phyloP scores from a whole-genome alignment of 2,329 filamentous ascomycete genomes.

The Lecanosticta acicola region DNA sequence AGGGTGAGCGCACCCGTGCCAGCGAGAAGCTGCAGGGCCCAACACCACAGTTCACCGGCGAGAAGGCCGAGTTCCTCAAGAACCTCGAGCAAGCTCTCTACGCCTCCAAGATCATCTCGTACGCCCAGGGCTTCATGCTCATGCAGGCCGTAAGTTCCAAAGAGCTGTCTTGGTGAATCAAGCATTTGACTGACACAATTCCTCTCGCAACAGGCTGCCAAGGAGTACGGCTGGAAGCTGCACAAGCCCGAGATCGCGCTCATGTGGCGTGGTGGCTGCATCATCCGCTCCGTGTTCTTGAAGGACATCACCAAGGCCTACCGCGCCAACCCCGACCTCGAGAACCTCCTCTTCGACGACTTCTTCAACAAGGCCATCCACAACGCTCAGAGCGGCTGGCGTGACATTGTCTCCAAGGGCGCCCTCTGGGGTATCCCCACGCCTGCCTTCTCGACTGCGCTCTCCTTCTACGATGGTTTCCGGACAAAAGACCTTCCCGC shows the following conservation, averaged over 20 bases:
- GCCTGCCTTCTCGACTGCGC: conserved; percentile 91
- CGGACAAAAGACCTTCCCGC: conserved; percentile 93
- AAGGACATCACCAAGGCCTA: conserved; percentile 99
- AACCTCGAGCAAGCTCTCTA: conserved; percentile 99
- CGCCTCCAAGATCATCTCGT: conserved; percentile 99
- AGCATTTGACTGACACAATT: conserved; percentile 7
- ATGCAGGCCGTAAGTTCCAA: conserved; percentile 77
- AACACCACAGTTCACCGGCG: conserved; percentile 72
- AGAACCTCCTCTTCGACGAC: conserved; percentile 97
- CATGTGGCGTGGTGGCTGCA: conserved; percentile 99
- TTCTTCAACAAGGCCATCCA: conserved; percentile 99
- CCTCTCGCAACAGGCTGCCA: conserved; percentile 65
- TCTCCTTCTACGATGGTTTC: conserved; percentile 99
- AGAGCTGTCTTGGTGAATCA: conserved; percentile 1
- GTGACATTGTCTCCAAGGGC: conserved; percentile 83
- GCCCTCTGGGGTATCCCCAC: conserved; percentile 93
- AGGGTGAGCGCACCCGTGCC: conserved; percentile 83
- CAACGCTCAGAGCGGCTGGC: conserved; percentile 85
- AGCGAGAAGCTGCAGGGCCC: conserved; percentile 74
- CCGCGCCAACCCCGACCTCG: conserved; percentile 85
- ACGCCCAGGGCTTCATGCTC: conserved; percentile 99
- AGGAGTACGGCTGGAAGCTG: conserved; percentile 95
- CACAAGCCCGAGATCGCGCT: conserved; percentile 99
- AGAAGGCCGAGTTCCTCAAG: conserved; percentile 89
- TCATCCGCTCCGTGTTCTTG: conserved; percentile 99